Evolutionary conservation across 805 yeast genomes (phyloP).

Genomic region (Kluyveromyces wickerhamii): DNA sequence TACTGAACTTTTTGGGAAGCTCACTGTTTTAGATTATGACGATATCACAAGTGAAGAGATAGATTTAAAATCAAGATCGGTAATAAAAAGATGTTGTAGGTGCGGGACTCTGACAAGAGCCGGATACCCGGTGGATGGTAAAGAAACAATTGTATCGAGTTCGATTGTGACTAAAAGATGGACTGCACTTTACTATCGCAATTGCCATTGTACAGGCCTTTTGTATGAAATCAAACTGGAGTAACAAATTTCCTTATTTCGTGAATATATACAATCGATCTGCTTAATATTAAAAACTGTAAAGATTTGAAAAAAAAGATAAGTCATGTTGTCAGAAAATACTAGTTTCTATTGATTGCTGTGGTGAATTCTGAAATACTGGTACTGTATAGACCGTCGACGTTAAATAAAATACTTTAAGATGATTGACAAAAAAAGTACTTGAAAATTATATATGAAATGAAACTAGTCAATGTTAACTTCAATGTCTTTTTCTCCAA

Average conservation of each 20-base stretch:
- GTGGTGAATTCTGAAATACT: no score
- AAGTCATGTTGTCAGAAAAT: no score
- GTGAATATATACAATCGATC: no score
- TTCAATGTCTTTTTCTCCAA: neutral
- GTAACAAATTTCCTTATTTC: no score
- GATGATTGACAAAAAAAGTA: no score
- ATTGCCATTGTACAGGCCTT: slow-evolving; percentile 31
- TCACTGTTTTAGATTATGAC: slow-evolving; percentile 39
- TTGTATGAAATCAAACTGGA: slow-evolving; percentile 20
- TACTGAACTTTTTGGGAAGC: slow-evolving; percentile 37
- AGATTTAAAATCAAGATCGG: slow-evolving; percentile 16
- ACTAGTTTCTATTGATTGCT: no score
- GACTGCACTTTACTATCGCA: slow-evolving; percentile 29
- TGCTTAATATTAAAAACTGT: no score
- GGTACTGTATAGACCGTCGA: no score
- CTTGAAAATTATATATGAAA: no score
- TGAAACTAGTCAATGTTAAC: no score
- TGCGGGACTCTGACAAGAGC: slow-evolving; percentile 43
- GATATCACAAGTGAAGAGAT: slow-evolving; percentile 28
- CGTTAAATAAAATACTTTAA: no score
- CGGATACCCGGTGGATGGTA: slow-evolving; percentile 26
- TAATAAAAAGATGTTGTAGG: slow-evolving; percentile 41
- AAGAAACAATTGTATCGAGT: slow-evolving; percentile 29
- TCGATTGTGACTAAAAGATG: slow-evolving; percentile 29
- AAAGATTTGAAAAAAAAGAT: no score